Conservation (phyloP, 352 stramenopile genomes). For the Pythium sp. region DNA sequence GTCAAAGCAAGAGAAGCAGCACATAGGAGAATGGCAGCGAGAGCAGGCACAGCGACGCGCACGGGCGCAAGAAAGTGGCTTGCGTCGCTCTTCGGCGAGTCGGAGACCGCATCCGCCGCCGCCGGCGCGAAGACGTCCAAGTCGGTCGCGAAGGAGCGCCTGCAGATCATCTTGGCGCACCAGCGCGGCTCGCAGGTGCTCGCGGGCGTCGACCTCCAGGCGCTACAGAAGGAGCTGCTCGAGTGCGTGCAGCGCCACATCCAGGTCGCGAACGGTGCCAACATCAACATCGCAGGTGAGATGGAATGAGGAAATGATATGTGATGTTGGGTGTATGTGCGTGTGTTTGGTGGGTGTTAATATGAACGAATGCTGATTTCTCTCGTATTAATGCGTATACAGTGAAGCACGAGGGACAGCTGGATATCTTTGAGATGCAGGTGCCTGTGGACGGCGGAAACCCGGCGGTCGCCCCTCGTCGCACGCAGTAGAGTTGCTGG, state of each 20-base stretch:
- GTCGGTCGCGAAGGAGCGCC: constrained; percentile 81
- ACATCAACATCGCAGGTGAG: constrained; percentile 87
- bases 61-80: constrained; percentile 80
- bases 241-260: constrained; percentile 88
- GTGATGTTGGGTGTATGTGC: not conserved
- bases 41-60: constrained; percentile 38
- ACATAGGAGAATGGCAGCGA: constrained; percentile 35
- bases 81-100: constrained; percentile 66
- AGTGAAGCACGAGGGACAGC: constrained; percentile 86
- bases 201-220: constrained; percentile 74
- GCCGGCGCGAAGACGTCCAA: constrained; percentile 50
- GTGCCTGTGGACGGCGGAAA: constrained; percentile 73
- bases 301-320: not conserved
- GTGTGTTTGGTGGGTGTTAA: not conserved
- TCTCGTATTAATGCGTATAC: constrained; percentile 1
- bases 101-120: constrained; percentile 18
- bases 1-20: not conserved
- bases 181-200: constrained; percentile 84
- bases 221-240: constrained; percentile 79
- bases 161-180: constrained; percentile 89
- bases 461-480: constrained; percentile 7
- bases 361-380: not conserved
- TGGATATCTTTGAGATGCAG: constrained; percentile 92
- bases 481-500: constrained; percentile 3
- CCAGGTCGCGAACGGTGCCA: constrained; percentile 77